Evolutionary conservation across 306 rosid species (phyloP).

Genomic region (Citrullus amarus): DNA sequence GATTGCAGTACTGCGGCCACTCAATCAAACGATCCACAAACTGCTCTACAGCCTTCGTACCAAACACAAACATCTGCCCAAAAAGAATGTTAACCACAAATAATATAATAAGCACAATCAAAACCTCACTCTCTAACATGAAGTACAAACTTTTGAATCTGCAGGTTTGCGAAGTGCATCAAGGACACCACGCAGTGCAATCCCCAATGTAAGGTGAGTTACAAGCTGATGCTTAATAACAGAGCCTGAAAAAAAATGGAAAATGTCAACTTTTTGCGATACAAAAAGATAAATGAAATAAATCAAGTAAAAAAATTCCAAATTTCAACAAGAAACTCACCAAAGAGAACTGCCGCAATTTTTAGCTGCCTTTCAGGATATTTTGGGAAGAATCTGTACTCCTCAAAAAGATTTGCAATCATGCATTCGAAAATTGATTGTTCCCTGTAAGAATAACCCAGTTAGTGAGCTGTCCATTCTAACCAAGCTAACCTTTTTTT

Average conservation of each 20-base stretch:
- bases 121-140: neutral
- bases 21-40: conserved; percentile 92
- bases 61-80: conserved; percentile 91
- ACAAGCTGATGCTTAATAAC: conserved; percentile 92
- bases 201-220: conserved; percentile 85
- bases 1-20: conserved; percentile 99
- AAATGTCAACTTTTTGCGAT: neutral
- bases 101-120: neutral
- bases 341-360: conserved; percentile 90
- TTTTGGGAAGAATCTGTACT: conserved; percentile 85
- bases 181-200: conserved; percentile 87
- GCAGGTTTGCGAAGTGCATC: conserved; percentile 99
- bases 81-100: conserved; percentile 11
- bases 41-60: conserved; percentile 90
- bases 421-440: conserved; percentile 75
- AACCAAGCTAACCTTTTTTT: neutral
- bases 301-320: neutral
- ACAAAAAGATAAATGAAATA: neutral
- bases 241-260: conserved; percentile 43
- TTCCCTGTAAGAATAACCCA: conserved; percentile 50
- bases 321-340: conserved; percentile 32
- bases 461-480: neutral
- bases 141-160: conserved; percentile 72
- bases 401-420: conserved; percentile 90
- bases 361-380: conserved; percentile 93